Evolutionary conservation across 1,139 yeast genomes (phyloP), one percentile per base, ranked within the genome.

Genomic region (Pichia sp.): DNA sequence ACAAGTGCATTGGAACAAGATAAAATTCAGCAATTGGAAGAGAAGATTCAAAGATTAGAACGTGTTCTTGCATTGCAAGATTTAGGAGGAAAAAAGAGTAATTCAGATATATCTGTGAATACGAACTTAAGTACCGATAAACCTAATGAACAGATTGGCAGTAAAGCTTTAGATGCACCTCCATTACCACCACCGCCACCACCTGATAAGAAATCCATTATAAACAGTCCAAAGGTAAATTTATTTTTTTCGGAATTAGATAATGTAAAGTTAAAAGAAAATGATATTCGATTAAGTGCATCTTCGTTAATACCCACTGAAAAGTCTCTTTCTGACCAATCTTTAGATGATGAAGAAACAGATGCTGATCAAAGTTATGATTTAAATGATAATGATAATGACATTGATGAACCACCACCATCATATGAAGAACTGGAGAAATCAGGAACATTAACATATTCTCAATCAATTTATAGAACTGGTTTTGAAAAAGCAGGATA

Each of bases 401-500:
- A 22, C n/a, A 30, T 33, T 7, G 55, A 49, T 11, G 55, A 47
- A n/a, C 54, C 53, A 15, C 59, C 57, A 5, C 60, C 62, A 6
- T 55, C 60, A 1, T 57, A 56, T 37, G 61, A 56, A 40, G 62
- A 58, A 31, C 32, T 58, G 5, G 63, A 57, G 36, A 53, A 56
- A 29, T 53, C 60, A 0, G 62, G 62, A 10, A 47, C 51, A 14
- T 42, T 58, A 33, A 56, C 60, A 5, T 58, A 58, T 33, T 53
- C 61, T 3, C 46, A 51, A 40, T 58, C 63, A 6, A 59, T 59
- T 40, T 59, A 59, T 38, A 46, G 62, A 24, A 55, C 61, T 1
- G 62, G 62, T 6, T 59, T 58, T 42, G 63, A 59, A 41, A 59
- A 59, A 42, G 62, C 62, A 2, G 63, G 63, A 5, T 51, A 55